Base-by-base conservation (phyloP, 2,329 filamentous ascomycete species). In the Raffaelea albimanens region DNA sequence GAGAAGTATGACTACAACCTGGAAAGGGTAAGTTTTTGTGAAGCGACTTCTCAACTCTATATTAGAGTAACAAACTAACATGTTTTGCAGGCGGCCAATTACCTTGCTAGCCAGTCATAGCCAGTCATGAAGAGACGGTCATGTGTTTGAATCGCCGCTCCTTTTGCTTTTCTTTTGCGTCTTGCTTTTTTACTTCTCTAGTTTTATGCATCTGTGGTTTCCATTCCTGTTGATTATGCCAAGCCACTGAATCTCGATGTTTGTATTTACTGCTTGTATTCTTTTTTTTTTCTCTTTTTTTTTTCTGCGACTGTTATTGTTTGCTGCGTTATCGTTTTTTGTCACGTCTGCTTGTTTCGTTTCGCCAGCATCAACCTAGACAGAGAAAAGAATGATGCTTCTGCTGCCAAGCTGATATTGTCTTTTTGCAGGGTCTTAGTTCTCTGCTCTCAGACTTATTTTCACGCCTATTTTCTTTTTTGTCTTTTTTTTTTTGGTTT, bases 1-100 rank as follows among this genome's bases (percentile, higher is more conserved):
- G 91, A 97, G 71, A 90, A 91, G 64, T 95, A 86, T 63, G 89
- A 97, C 68, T 96, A 97, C 67, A 93, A 96, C 64, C 76, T 96
- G 62, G 89, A 95, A 67, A 88, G 87, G 79, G 91, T 95, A 68
- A 69, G 81, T 71, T 14, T 22, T 34, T 40, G 9, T 8, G 11
- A 22, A 4, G 25, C 10, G 21, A 39, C 13, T 41, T 13, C n/a
- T n/a, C n/a, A n/a, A n/a, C n/a, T n/a, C n/a, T 40, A 20, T 9
- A n/a, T 8, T 4, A 5, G 19, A 23, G 39, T 11, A 18, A 19
- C 13, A 42, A 41, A 50, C 43, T 38, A 36, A 18, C 25, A 20
- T 19, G 10, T 52, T 33, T 5, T 48, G 13, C 50, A 73, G 75
- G 75, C 75, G 45, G 75, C 75, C 54, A 77, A 79, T 58, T 68